phyloP scores from a whole-genome alignment of 768 basidiomycete species.

The Boletus sp. region DNA sequence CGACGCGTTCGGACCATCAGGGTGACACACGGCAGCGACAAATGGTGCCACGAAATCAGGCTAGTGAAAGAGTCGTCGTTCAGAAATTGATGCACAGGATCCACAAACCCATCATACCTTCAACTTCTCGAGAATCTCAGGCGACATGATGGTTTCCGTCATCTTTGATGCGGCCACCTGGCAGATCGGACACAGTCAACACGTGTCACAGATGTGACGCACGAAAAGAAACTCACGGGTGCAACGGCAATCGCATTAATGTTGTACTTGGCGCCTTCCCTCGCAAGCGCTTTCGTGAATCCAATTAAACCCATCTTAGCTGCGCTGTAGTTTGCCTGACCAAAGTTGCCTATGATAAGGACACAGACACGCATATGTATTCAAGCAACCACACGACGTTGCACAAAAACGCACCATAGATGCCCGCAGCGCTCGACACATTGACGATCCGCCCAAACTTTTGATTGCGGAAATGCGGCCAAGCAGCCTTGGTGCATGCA shows the following conservation, averaged over 20 bases:
- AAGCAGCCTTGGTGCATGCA: slow-evolving; percentile 89
- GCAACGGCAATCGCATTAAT: slow-evolving; percentile 87
- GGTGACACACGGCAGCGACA: slow-evolving; percentile 83
- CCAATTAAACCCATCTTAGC: slow-evolving; percentile 95
- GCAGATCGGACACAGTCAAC: neutral
- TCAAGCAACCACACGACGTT: neutral
- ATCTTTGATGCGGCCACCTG: slow-evolving; percentile 91
- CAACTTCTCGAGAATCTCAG: slow-evolving; percentile 87
- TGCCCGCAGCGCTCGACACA: slow-evolving; percentile 90
- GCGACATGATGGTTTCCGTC: slow-evolving; percentile 94
- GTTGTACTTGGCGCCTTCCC: slow-evolving; percentile 88
- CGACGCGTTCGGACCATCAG: slow-evolving; percentile 72
- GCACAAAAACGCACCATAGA: slow-evolving; percentile 63
- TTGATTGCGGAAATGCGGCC: slow-evolving; percentile 93
- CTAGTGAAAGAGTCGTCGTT: slow-evolving; percentile 18
- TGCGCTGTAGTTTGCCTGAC: slow-evolving; percentile 96
- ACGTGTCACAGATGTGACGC: neutral
- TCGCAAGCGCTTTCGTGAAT: slow-evolving; percentile 90
- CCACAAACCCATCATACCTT: slow-evolving; percentile 42
- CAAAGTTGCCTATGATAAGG: slow-evolving; percentile 71
- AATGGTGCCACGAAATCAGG: slow-evolving; percentile 93
- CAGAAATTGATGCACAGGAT: neutral
- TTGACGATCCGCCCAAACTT: slow-evolving; percentile 94
- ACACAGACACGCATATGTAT: neutral
- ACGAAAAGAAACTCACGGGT: slow-evolving; percentile 53